Evolutionary conservation across 352 stramenopile species (phyloP).

Genomic region (Globisporangium orthogonon): DNA sequence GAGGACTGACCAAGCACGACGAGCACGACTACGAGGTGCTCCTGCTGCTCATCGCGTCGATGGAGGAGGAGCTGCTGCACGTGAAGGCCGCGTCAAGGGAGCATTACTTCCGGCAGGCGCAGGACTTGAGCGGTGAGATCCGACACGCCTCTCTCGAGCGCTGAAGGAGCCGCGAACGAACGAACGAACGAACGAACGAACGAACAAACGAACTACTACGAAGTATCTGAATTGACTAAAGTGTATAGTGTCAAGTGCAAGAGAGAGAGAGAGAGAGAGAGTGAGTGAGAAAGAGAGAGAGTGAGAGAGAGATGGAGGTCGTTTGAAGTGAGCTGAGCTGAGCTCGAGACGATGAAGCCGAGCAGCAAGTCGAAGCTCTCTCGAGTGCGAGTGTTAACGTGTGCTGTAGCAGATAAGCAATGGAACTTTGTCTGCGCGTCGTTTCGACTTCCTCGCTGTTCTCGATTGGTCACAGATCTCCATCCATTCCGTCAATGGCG

Average conservation of each 20-base stretch:
- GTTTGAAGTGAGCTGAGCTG: too few species aligned
- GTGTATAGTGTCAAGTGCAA: not conserved
- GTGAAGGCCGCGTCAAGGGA: conserved; percentile 60
- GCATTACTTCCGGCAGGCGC: conserved; percentile 57
- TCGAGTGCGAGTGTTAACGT: too few species aligned
- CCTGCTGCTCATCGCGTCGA: conserved; percentile 45
- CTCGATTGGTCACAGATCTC: not conserved
- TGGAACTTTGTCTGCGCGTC: conserved; percentile 1
- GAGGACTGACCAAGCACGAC: conserved; percentile 42
- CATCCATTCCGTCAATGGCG: not conserved
- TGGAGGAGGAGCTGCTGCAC: conserved; percentile 80
- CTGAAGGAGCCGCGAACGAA: conserved; percentile 5
- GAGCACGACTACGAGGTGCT: conserved; percentile 63
- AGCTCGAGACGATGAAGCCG: not conserved
- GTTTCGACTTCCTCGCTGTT: not conserved
- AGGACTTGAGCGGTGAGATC: conserved; percentile 48
- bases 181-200: not conserved
- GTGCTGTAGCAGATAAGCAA: not conserved
- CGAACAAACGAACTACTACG: not conserved
- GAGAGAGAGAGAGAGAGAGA: not conserved
- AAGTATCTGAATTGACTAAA: not conserved
- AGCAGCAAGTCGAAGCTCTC: not conserved
- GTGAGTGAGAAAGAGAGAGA: not conserved
- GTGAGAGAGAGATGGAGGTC: too few species aligned
- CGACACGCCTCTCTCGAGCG: conserved; percentile 35